Base-by-base conservation (phyloP, 2,329 filamentous ascomycete species). In the Paraphaeosphaeria sporulosa region DNA sequence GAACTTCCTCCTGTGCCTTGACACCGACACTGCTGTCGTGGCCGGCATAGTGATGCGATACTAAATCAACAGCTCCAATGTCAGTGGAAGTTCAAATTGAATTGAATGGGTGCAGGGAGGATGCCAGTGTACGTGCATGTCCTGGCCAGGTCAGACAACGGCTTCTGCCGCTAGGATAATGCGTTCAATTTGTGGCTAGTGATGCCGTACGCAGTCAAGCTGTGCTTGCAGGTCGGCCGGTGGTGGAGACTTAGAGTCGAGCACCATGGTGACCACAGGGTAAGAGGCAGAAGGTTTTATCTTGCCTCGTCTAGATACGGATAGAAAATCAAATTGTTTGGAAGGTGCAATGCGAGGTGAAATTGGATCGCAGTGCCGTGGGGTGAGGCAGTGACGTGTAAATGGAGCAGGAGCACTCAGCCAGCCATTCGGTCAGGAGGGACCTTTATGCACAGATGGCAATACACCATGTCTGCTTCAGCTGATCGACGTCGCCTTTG, bases 11-110 rank as follows among this genome's bases (percentile, higher is more conserved):
- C 49, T 53, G 9, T 12, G 40, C 38, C 13, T 48, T n/a, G 43
- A 40, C 47, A 44, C 58, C 15, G 63, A 48, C 34, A 55, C 52
- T 19, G 61, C 55, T 2, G 48, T 23, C 25, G 57, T 58, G 34
- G 64, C 64, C 10, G 64, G 61, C 62, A 68, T 64, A 21, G 58
- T 63, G 19, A 59, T 51, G 44, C 59, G 63, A 50, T 57, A 55
- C 38, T 30, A 25, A 34, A 40, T n/a, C 17, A 40, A 40, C 15
- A 8, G 17, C 17, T n/a, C 38, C 38, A 40, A n/a, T 15, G 38
- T 40, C n/a, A 40, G 38, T n/a, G 38, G 5, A 40, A n/a, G 38
- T 40, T n/a, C 13, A 40, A 40, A n/a, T n/a, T 19, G 6, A 40
- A n/a, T n/a, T 19, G 6, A 27, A 6, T 27, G 25, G 25, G 25